These are phyloP conservation scores for Cymbopogon flexuosus DNA, from an alignment of 202 grass and related monocot genomes.

Conservation along the genomic window DNA sequence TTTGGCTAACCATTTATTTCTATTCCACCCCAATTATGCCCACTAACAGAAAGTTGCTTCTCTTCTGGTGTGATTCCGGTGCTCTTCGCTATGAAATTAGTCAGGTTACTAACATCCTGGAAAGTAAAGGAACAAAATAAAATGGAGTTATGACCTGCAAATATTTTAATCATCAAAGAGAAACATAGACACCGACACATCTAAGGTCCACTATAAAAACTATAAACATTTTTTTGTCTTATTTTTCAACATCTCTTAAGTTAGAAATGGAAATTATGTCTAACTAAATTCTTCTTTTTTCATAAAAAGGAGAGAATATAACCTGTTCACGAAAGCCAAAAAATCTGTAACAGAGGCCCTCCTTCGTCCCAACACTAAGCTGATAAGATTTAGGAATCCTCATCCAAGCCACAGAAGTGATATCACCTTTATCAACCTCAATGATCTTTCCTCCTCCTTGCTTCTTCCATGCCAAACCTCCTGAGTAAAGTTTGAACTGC, in stretches of 20 bases:
- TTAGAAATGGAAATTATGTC: neutral
- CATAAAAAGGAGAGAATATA: neutral
- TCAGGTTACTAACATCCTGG: slow-evolving; percentile 77
- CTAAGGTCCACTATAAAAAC: slow-evolving; percentile 11
- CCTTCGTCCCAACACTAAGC: slow-evolving; percentile 70
- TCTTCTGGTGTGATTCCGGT: slow-evolving; percentile 61
- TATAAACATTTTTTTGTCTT: neutral
- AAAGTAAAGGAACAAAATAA: slow-evolving; percentile 21
- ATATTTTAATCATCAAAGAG: neutral
- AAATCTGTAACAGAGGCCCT: slow-evolving; percentile 80
- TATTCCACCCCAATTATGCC: slow-evolving; percentile 84
- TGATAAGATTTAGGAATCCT: slow-evolving; percentile 81
- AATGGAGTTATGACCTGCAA: neutral
- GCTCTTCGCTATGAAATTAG: slow-evolving; percentile 74
- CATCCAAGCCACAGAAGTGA: slow-evolving; percentile 74
- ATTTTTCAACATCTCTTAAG: slow-evolving; percentile 14
- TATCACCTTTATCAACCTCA: slow-evolving; percentile 64
- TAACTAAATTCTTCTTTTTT: slow-evolving; percentile 4
- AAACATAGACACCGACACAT: neutral
- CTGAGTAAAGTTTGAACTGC: slow-evolving; percentile 68
- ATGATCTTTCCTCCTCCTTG: slow-evolving; percentile 85
- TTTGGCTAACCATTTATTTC: slow-evolving; percentile 64
- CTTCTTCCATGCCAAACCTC: slow-evolving; percentile 82
- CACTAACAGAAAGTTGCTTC: slow-evolving; percentile 82
- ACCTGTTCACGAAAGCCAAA: slow-evolving; percentile 92